These are phyloP conservation scores for Pichia sp. DNA, from an alignment of 1,139 yeast species.

Conservation along the genomic window DNA sequence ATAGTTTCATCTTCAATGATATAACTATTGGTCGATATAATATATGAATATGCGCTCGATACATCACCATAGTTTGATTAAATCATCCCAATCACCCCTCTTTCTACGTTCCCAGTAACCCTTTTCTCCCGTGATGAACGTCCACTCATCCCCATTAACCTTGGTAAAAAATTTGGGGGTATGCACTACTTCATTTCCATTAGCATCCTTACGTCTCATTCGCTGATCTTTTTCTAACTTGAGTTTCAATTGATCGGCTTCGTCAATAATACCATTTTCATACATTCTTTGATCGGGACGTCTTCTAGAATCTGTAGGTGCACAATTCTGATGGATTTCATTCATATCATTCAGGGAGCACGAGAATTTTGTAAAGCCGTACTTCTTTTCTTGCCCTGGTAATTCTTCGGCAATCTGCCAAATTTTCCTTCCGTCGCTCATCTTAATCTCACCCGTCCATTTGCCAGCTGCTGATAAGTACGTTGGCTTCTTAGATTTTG, in stretches of 20 bases:
- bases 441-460: constrained; percentile 62
- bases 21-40: too few relatives aligned
- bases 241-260: constrained; percentile 64
- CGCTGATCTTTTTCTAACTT: constrained; percentile 77
- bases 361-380: constrained; percentile 81
- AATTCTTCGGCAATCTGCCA: constrained; percentile 68
- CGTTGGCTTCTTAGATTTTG: constrained; percentile 22
- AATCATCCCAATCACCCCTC: constrained; percentile 50
- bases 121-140: constrained; percentile 48
- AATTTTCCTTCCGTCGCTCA: constrained; percentile 34
- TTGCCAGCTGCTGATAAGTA: constrained; percentile 45
- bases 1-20: not conserved
- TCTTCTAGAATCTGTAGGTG: constrained; percentile 84
- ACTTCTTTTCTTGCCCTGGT: constrained; percentile 52
- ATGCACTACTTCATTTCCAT: constrained; percentile 38
- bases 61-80: constrained; percentile 53
- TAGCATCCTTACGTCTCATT: constrained; percentile 56
- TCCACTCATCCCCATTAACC: constrained; percentile 49
- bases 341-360: constrained; percentile 79
- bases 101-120: constrained; percentile 80
- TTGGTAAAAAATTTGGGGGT: constrained; percentile 54
- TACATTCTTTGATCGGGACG: constrained; percentile 80
- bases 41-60: too few relatives aligned
- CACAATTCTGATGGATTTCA: constrained; percentile 44
- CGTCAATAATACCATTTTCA: constrained; percentile 59